Evolutionary conservation across 805 yeast species (phyloP), one percentile per base, ranked within the genome.

Genomic region (Zygoascus tannicola): DNA sequence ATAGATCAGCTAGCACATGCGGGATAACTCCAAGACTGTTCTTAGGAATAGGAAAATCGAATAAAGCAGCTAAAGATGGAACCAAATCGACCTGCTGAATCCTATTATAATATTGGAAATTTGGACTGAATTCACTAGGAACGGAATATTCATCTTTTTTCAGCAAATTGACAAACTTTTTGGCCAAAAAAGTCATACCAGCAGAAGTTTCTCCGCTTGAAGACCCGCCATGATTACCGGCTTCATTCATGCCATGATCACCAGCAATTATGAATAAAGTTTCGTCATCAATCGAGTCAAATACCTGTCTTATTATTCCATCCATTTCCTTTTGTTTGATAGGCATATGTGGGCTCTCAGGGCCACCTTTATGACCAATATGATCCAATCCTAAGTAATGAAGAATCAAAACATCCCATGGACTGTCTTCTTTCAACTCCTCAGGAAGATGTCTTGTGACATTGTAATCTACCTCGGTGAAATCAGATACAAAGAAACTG

Each of bases 331-430:
- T 46, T 49, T 87, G 97, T 56, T 92, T 92, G 0, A 65, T 69
- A 5, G 78, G 75, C 98, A 92, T 92, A 52, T 77, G 79, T 0
- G 74, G 64, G 8, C 95, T 85, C 4, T 65, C 55, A 0, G 98
- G 90, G 0, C 99, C 99, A 37, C 95, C 94, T 59, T 87, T 90
- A 61, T 92, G 99, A 1, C 99, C 99, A 55, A 92, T 92, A 59
- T 92, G 99, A 59, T 92, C 99, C 22, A 92, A 67, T 0, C 99
- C 99, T 16, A 92, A 66, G 56, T 90, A 92, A 60, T 92, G 99
- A 32, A 92, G 65, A 33, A 92, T 81, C 49, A 92, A 65, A 4
- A 80, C 81, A 58, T 92, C 96, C 97, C 97, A 92, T 1, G 63
- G 56, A 26, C 43, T 28, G 5, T 35, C 45, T 14, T 38, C 23